A percentile compares a stretch with the other conserved stretches of the same genome.
These are phyloP conservation scores for Trichophyton rubrum DNA, from an alignment of 2,329 filamentous ascomycete species.

Conservation along the genomic window DNA sequence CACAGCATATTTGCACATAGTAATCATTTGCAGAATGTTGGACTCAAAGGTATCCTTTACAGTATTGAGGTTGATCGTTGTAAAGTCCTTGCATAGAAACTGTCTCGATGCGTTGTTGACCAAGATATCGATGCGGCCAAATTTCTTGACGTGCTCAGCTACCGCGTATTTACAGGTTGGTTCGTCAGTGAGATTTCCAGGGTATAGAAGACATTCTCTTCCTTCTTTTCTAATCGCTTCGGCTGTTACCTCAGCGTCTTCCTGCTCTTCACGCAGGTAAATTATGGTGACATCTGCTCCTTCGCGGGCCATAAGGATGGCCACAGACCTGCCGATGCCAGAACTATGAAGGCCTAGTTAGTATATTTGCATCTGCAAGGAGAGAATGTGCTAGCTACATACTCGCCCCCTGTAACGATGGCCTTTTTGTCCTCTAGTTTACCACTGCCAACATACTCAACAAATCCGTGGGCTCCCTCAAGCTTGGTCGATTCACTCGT, in stretches of 20 bases:
- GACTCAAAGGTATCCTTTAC: conserved; percentile 46
- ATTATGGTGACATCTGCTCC: conserved; percentile 46
- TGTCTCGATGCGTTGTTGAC: conserved; percentile 51
- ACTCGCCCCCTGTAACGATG: conserved; percentile 47
- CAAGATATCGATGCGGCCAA: conserved; percentile 38
- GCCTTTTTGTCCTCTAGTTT: conserved; percentile 42
- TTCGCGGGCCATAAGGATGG: conserved; percentile 46
- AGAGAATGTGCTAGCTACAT: conserved; percentile 17
- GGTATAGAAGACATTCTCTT: conserved; percentile 36
- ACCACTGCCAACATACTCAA: conserved; percentile 34
- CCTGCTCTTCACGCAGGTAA: conserved; percentile 44
- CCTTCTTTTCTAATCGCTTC: conserved; percentile 41
- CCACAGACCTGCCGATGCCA: conserved; percentile 44
- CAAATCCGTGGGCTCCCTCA: conserved; percentile 18
- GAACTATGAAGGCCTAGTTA: conserved; percentile 26
- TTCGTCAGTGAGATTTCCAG: conserved; percentile 39
- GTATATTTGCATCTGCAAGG: not conserved
- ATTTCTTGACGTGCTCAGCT: conserved; percentile 41
- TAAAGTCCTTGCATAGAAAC: conserved; percentile 41
- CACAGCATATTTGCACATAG: conserved; percentile 46
- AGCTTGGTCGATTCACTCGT: conserved; percentile 26
- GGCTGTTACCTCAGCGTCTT: conserved; percentile 44
- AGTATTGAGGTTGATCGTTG: conserved; percentile 42
- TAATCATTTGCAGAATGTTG: conserved; percentile 48
- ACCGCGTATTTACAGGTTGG: conserved; percentile 41